Evolutionary conservation across 352 stramenopile species (phyloP).

Genomic region (Phytophthora sp.): DNA sequence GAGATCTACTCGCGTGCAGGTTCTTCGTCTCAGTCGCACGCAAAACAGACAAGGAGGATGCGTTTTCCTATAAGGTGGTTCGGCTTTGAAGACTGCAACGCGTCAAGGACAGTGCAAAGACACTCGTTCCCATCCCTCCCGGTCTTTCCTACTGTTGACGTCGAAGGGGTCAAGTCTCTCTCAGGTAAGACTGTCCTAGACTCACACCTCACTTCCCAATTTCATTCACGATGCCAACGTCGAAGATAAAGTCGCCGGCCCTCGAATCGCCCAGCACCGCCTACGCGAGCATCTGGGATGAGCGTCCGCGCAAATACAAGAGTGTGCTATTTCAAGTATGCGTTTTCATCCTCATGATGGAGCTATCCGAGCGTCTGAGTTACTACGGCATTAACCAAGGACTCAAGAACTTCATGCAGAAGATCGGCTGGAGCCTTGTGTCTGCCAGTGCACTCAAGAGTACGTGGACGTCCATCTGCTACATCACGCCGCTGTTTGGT

Average conservation of each 20-base stretch:
- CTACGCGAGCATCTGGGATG: conserved; percentile 49
- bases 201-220: conserved; percentile 30
- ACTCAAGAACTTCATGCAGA: conserved; percentile 86
- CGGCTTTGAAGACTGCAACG: conserved; percentile 15
- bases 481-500: conserved; percentile 64
- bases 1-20: not conserved
- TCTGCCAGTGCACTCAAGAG: conserved; percentile 65
- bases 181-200: not conserved
- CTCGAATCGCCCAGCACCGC: conserved; percentile 25
- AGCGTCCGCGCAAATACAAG: conserved; percentile 60
- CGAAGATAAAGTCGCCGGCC: conserved; percentile 44
- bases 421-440: conserved; percentile 63
- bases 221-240: conserved; percentile 32
- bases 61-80: conserved; percentile 3
- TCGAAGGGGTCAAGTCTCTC: not conserved
- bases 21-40: conserved; percentile 21
- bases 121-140: conserved; percentile 11
- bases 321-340: conserved; percentile 66
- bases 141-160: conserved; percentile 8
- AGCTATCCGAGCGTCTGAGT: conserved; percentile 40
- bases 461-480: conserved; percentile 56
- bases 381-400: conserved; percentile 90
- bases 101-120: conserved; percentile 21
- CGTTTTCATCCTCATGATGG: conserved; percentile 47
- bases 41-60: conserved; percentile 32